Evolutionary conservation across 352 stramenopile species (phyloP).

Genomic region (Phytophthora pisi): DNA sequence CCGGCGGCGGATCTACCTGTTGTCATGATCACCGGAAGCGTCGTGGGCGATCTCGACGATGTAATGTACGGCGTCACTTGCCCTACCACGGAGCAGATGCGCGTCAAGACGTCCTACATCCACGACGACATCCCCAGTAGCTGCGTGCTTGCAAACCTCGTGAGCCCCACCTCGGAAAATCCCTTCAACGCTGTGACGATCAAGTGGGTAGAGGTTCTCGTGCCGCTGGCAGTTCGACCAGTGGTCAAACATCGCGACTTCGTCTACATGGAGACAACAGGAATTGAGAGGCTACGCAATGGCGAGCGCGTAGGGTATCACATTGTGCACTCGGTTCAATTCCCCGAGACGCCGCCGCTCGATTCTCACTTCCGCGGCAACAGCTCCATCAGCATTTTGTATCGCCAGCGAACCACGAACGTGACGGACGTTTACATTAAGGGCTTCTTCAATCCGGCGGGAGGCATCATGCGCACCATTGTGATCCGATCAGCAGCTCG

Average conservation of each 20-base stretch:
- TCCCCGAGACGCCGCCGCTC: constrained; percentile 48
- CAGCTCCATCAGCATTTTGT: constrained; percentile 63
- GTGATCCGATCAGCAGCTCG: constrained; percentile 38
- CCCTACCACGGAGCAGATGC: constrained; percentile 39
- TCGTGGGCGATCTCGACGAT: constrained; percentile 42
- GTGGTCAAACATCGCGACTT: constrained; percentile 54
- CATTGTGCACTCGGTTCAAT: constrained; percentile 49
- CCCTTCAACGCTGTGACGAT: constrained; percentile 48
- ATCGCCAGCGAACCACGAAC: constrained; percentile 51
- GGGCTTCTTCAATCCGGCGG: constrained; percentile 45
- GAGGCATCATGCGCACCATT: constrained; percentile 46
- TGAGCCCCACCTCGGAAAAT: constrained; percentile 28
- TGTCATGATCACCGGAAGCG: constrained; percentile 38
- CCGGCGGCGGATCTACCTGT: constrained; percentile 30
- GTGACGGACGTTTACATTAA: constrained; percentile 63
- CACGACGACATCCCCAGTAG: constrained; percentile 48
- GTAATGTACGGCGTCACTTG: constrained; percentile 47
- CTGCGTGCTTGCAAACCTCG: constrained; percentile 47
- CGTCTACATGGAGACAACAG: constrained; percentile 55
- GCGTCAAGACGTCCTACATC: constrained; percentile 50
- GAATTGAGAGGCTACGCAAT: constrained; percentile 39
- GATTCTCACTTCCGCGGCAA: constrained; percentile 48
- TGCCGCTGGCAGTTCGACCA: constrained; percentile 38
- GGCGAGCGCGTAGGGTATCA: constrained; percentile 53
- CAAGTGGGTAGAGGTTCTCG: constrained; percentile 59